phyloP scores from a whole-genome alignment of 345 rosid genomes.

The Boechera retrofracta region DNA sequence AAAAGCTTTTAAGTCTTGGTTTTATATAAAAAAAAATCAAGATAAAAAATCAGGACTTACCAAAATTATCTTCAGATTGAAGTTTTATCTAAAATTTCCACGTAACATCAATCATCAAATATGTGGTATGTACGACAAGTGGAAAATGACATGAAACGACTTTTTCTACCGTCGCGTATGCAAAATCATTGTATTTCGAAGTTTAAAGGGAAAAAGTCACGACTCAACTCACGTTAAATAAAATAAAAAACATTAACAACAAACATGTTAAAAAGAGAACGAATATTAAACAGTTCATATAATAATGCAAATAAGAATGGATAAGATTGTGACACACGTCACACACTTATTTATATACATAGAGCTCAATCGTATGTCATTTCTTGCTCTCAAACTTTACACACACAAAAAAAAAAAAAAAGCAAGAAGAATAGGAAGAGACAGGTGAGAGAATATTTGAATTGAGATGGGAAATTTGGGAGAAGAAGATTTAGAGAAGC shows the following conservation, averaged over 20 bases:
- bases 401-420: neutral
- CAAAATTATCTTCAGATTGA: neutral
- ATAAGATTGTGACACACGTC: slow-evolving; percentile 36
- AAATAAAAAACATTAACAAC: slow-evolving; percentile 12
- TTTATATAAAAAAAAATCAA: too few relatives aligned
- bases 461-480: slow-evolving; percentile 50
- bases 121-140: slow-evolving; percentile 30
- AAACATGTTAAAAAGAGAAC: neutral
- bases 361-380: neutral
- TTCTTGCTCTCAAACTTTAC: neutral
- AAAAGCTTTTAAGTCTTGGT: too few relatives aligned
- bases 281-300: slow-evolving; percentile 21
- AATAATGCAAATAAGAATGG: slow-evolving; percentile 19
- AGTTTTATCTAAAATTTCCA: neutral
- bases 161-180: slow-evolving; percentile 34
- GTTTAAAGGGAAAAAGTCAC: slow-evolving; percentile 1
- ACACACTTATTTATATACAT: slow-evolving; percentile 3
- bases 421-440: slow-evolving; percentile 11
- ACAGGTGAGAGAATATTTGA: neutral
- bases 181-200: neutral
- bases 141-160: slow-evolving; percentile 43
- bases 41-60: neutral
- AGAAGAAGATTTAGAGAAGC: slow-evolving; percentile 55
- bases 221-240: slow-evolving; percentile 13
- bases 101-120: neutral